phyloP scores from a whole-genome alignment of 1,139 yeast species.

The Candida buenavistaensis region DNA sequence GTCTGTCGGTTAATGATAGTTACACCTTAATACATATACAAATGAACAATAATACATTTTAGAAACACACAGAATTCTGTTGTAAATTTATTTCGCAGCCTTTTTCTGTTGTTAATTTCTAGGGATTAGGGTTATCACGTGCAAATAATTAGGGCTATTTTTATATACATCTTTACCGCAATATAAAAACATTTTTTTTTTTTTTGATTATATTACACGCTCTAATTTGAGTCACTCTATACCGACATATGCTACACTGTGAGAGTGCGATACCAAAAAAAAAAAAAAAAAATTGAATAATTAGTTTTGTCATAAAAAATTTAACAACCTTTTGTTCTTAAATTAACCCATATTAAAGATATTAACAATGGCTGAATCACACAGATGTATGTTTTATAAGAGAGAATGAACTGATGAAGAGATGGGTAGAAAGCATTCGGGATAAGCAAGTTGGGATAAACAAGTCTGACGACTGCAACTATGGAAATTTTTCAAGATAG shows the following conservation, averaged over 20 bases:
- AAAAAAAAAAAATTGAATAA: slow-evolving; percentile 4
- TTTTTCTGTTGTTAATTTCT: not conserved
- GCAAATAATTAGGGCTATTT: slow-evolving; percentile 1
- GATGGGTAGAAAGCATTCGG: no score
- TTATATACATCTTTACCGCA: no score
- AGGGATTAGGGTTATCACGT: not conserved
- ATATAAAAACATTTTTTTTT: no score
- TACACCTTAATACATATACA: no score
- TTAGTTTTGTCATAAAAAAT: slow-evolving; percentile 5
- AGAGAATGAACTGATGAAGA: not conserved
- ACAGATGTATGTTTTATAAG: slow-evolving; percentile 74
- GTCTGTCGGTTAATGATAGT: no score
- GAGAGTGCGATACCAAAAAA: no score
- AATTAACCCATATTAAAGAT: slow-evolving; percentile 6
- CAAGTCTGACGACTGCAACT: no score
- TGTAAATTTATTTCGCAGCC: not conserved
- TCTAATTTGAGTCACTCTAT: no score
- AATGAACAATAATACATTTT: not conserved
- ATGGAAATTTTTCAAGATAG: no score
- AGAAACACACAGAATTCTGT: slow-evolving; percentile 2
- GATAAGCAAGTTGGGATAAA: slow-evolving; percentile 2
- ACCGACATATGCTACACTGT: no score
- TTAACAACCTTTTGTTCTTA: slow-evolving; percentile 6
- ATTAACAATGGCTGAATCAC: slow-evolving; percentile 85
- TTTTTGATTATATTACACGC: not conserved